Conservation (phyloP, 2,329 filamentous ascomycete species). For the Sarocladium strictum region DNA sequence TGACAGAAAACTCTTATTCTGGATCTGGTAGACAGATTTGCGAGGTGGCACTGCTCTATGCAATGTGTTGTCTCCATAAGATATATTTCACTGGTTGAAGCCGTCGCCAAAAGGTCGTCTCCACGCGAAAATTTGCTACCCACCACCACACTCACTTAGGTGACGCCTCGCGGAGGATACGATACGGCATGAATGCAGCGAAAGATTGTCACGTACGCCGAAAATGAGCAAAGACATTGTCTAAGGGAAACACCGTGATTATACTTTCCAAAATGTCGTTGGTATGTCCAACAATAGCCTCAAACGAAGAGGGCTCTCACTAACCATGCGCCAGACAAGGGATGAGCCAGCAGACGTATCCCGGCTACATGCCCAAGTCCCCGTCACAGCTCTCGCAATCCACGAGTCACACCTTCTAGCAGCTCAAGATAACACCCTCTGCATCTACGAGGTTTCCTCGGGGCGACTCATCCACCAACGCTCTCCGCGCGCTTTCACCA, state of each 20-base stretch:
- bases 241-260: too few relatives aligned
- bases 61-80: not conserved
- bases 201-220: not conserved
- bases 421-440: slow-evolving; percentile 54
- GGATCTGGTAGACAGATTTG: too few relatives aligned
- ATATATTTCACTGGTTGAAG: not conserved
- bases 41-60: too few relatives aligned
- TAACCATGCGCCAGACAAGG: not conserved
- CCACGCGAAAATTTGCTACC: slow-evolving; percentile 3
- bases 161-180: not conserved
- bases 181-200: not conserved
- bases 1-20: not conserved
- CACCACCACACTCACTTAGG: not conserved
- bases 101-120: not conserved
- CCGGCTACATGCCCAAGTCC: slow-evolving; percentile 29
- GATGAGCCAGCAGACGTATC: not conserved
- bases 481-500: slow-evolving; percentile 13
- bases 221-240: not conserved
- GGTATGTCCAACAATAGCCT: not conserved
- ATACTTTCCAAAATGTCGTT: not conserved
- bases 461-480: slow-evolving; percentile 33
- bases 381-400: slow-evolving; percentile 56
- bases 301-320: not conserved
- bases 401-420: slow-evolving; percentile 45
- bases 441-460: slow-evolving; percentile 40